Percentiles rank a stretch among this genome's conserved stretches.
phyloP scores from a whole-genome alignment of 257 asterid species.

The Solanum piurae region DNA sequence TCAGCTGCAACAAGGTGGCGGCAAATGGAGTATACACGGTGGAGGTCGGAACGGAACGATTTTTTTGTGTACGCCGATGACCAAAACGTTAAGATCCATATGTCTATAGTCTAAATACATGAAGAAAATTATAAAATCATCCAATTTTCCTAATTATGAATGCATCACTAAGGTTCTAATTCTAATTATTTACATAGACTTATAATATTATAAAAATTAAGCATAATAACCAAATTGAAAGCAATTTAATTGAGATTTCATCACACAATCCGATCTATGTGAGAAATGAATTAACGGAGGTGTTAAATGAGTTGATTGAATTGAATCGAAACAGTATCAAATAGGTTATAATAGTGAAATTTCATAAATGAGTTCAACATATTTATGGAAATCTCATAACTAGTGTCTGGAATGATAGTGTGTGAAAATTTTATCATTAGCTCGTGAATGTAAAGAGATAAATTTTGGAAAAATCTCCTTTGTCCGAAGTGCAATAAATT shows the following conservation, averaged over 20 bases:
- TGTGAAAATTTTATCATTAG: no score
- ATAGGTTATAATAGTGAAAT: background rate
- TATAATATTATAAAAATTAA: background rate
- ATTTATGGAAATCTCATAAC: no score
- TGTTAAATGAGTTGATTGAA: background rate
- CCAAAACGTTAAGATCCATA: constrained; percentile 11
- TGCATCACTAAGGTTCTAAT: background rate
- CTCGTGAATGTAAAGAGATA: no score
- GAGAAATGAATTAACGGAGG: background rate
- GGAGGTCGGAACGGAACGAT: constrained; percentile 8
- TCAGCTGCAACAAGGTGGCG: background rate
- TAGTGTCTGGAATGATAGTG: no score
- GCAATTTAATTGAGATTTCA: background rate
- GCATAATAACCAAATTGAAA: background rate
- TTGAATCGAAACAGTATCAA: no score
- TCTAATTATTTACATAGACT: background rate
- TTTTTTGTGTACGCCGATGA: constrained; percentile 13
- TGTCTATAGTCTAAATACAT: background rate
- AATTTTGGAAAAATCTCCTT: no score
- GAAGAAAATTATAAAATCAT: background rate
- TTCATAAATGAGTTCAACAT: fast-evolving
- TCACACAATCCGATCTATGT: background rate
- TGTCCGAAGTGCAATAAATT: no score
- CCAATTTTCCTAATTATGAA: background rate
- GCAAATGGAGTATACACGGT: background rate